Conservation (phyloP, 495 filamentous ascomycete genomes). For the Tuber brumale region DNA sequence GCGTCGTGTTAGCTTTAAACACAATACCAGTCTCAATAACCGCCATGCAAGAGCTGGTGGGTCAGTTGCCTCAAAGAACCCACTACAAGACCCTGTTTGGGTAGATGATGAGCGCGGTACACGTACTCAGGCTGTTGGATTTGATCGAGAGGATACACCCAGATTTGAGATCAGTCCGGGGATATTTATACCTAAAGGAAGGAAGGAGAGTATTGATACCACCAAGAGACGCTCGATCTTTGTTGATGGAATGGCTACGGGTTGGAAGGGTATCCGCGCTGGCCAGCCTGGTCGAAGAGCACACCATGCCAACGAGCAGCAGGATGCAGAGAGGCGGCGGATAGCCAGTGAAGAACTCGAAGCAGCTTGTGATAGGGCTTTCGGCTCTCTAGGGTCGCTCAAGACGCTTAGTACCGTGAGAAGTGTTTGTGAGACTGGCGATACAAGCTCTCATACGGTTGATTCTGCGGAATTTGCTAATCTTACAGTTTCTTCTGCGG, state of each 20-base stretch:
- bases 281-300: slow-evolving; percentile 7
- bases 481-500: neutral
- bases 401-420: slow-evolving; percentile 14
- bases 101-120: slow-evolving; percentile 6
- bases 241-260: slow-evolving; percentile 9
- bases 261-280: neutral
- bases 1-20: slow-evolving; percentile 74
- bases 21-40: slow-evolving; percentile 44
- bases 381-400: slow-evolving; percentile 52
- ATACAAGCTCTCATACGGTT: neutral
- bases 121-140: neutral
- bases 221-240: slow-evolving; percentile 16
- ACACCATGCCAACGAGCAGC: slow-evolving; percentile 13
- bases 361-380: slow-evolving; percentile 55
- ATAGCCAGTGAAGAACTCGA: slow-evolving; percentile 31
- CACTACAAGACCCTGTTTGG: slow-evolving; percentile 8
- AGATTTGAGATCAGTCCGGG: slow-evolving; percentile 10
- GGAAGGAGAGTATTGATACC: slow-evolving; percentile 13
- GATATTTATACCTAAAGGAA: slow-evolving; percentile 13
- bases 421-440: slow-evolving; percentile 18
- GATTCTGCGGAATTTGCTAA: slow-evolving; percentile 1
- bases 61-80: slow-evolving; percentile 12
- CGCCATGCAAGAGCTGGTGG: slow-evolving; percentile 23
- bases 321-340: slow-evolving; percentile 30
- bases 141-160: slow-evolving; percentile 24